Percentiles rank a stretch among this genome's conserved stretches.
phyloP scores from a whole-genome alignment of 768 basidiomycete species.

The Termitomyces sp. region DNA sequence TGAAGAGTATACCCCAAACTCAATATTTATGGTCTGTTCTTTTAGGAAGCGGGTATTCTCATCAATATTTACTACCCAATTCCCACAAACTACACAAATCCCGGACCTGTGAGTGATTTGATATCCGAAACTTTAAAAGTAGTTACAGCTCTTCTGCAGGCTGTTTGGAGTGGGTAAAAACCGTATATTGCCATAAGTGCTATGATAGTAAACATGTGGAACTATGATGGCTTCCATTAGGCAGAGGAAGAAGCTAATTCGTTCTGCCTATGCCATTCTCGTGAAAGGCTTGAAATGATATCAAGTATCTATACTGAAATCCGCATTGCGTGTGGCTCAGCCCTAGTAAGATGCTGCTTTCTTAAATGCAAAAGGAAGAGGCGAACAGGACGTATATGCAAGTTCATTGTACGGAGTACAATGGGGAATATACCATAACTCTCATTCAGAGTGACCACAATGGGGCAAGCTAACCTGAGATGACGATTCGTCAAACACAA shows the following conservation, averaged over 20 bases:
- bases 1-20: background rate
- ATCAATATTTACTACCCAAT: slow-evolving; percentile 26
- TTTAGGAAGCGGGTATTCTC: slow-evolving; percentile 21
- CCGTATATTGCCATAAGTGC: background rate
- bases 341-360: background rate
- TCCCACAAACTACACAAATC: slow-evolving; percentile 22
- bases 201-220: background rate
- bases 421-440: too few relatives aligned
- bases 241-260: background rate
- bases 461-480: too few relatives aligned
- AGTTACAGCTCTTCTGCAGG: slow-evolving; percentile 6
- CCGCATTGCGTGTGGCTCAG: background rate
- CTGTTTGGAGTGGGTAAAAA: slow-evolving; percentile 22
- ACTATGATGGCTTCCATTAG: background rate
- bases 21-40: background rate
- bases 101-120: slow-evolving; percentile 22
- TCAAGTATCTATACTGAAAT: background rate
- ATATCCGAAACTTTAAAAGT: background rate
- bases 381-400: too few relatives aligned
- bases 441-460: too few relatives aligned
- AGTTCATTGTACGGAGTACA: too few relatives aligned
- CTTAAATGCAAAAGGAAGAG: background rate
- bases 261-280: too few relatives aligned
- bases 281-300: too few relatives aligned
- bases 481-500: too few relatives aligned